Conservation (phyloP, 1,284 basidiomycete genomes). For the Afroboletus lepidellus region DNA sequence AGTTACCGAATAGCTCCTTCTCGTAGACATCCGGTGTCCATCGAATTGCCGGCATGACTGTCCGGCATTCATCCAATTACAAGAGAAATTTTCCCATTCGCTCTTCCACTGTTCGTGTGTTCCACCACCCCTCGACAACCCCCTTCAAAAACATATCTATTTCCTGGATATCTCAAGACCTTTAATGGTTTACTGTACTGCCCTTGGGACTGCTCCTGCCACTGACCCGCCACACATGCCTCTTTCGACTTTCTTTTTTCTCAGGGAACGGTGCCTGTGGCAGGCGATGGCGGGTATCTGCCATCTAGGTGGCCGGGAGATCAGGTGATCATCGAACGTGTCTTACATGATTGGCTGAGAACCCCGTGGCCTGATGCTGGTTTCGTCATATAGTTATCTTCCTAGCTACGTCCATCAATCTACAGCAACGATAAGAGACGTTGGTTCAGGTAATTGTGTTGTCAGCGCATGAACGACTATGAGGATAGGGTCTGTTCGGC, state of each 20-base stretch:
- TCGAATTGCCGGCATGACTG: too few relatives aligned
- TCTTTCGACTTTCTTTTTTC: neutral
- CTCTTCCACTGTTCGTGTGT: too few relatives aligned
- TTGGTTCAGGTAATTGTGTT: too few relatives aligned
- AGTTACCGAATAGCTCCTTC: too few relatives aligned
- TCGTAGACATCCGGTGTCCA: too few relatives aligned
- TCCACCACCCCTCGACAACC: conserved; percentile 6
- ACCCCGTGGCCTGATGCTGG: neutral
- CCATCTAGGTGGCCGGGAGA: neutral
- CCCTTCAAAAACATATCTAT: neutral
- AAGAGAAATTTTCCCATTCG: too few relatives aligned
- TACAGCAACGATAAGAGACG: neutral
- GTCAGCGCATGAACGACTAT: too few relatives aligned
- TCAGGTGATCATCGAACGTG: neutral
- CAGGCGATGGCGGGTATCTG: neutral
- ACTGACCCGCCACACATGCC: neutral
- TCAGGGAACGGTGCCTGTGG: neutral
- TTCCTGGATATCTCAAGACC: neutral
- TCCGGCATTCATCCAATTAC: too few relatives aligned
- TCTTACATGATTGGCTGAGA: conserved; percentile 4
- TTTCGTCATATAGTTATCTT: neutral
- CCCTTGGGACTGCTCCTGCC: neutral
- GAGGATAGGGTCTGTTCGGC: conserved; percentile 1
- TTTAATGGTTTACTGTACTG: neutral
- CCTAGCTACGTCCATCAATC: neutral